phyloP scores from a whole-genome alignment of 352 stramenopile species.

The Saprolegnia parasitica region DNA sequence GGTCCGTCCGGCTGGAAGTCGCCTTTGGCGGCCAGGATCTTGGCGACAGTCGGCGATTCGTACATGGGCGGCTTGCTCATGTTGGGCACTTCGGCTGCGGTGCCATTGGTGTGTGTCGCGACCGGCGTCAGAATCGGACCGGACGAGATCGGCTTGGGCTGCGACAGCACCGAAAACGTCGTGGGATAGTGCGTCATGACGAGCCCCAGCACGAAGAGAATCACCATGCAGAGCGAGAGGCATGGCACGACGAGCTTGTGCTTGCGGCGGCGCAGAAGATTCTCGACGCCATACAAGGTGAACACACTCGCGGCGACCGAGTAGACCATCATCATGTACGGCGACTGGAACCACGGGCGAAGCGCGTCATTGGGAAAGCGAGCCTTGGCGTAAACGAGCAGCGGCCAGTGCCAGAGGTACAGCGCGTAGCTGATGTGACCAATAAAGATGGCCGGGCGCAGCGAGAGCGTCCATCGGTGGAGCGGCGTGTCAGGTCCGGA shows the following conservation, averaged over 20 bases:
- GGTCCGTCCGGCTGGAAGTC: not conserved
- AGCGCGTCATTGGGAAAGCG: constrained; percentile 13
- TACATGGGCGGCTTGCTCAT: constrained; percentile 4
- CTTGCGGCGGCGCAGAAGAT: constrained; percentile 11
- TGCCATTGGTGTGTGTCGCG: not conserved
- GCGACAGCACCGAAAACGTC: constrained; percentile 5
- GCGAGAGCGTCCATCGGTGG: constrained; percentile 15
- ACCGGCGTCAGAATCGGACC: constrained; percentile 10
- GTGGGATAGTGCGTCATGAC: not conserved
- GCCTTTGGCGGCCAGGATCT: constrained; percentile 1
- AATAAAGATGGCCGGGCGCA: constrained; percentile 9
- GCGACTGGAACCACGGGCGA: constrained; percentile 13
- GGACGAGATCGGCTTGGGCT: not conserved
- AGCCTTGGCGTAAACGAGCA: constrained; percentile 25
- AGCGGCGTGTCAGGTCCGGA: not conserved
- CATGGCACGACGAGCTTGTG: constrained; percentile 5
- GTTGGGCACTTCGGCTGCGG: constrained; percentile 9
- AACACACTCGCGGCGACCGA: constrained; percentile 10
- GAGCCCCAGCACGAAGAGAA: not conserved
- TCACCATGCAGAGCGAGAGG: not conserved
- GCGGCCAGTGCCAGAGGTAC: constrained; percentile 30
- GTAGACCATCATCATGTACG: constrained; percentile 22
- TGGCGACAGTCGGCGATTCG: constrained; percentile 6
- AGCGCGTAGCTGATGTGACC: constrained; percentile 27
- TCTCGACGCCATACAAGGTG: constrained; percentile 25